Percentiles rank a stretch among this genome's conserved stretches.
Conservation (phyloP, 306 rosid species). For the Trifolium repens region DNA sequence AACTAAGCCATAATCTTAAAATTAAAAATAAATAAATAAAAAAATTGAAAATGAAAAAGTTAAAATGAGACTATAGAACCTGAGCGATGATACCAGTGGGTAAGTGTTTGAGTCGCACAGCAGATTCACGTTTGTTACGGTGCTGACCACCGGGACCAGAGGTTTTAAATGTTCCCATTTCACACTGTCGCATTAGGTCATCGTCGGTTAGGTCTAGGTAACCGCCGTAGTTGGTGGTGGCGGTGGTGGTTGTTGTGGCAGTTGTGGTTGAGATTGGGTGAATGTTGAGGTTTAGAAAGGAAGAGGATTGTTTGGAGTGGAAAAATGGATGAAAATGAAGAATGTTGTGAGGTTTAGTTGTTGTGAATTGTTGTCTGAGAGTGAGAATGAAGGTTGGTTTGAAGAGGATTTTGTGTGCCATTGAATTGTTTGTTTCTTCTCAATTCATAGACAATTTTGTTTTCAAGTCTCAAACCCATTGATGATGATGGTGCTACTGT, state of each 20-base stretch:
- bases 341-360: background rate
- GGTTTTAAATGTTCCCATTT: slow-evolving; percentile 74
- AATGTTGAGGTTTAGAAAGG: slow-evolving; percentile 5
- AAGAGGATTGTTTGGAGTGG: background rate
- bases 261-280: background rate
- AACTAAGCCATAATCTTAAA: background rate
- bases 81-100: slow-evolving; percentile 85
- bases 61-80: slow-evolving; percentile 40
- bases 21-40: background rate
- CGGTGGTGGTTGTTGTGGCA: slow-evolving; percentile 14
- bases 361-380: background rate
- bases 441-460: too few species aligned
- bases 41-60: background rate
- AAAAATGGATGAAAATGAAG: slow-evolving; percentile 2
- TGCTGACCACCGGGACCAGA: slow-evolving; percentile 97
- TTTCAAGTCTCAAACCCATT: too few species aligned
- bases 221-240: slow-evolving; percentile 35
- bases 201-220: slow-evolving; percentile 69
- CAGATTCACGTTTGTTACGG: slow-evolving; percentile 90
- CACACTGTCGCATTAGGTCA: slow-evolving; percentile 81
- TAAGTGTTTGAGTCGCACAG: slow-evolving; percentile 86
- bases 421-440: background rate
- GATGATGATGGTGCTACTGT: background rate
- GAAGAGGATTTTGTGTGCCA: slow-evolving; percentile 25
- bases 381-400: slow-evolving; percentile 19